Base-by-base conservation (phyloP, 768 basidiomycete genomes). In the Amanita subjunquillea region DNA sequence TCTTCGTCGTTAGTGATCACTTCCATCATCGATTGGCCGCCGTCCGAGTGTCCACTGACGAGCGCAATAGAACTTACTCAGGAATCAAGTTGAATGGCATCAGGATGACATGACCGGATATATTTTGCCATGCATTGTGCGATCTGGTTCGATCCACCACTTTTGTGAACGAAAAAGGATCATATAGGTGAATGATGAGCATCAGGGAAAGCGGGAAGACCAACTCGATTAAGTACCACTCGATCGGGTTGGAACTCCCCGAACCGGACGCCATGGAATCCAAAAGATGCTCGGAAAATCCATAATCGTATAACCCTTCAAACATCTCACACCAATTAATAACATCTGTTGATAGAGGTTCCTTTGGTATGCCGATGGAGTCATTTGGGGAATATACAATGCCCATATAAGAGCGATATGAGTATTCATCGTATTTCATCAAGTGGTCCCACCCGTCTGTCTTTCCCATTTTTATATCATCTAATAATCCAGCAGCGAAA, bases 281-380 rank as follows among this genome's bases (percentile, higher is more conserved):
- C 27, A 71, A 54, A 29, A 72, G 59, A 0, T 55, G 39, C 54
- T 73, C 71, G 0, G 67, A 55, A 37, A 72, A 59, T 12, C 65
- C 62, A 6, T 59, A 59, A 51, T 73, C 66, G 53, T 66, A 73
- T 38, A 56, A 60, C 6, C 62, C 63, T 25, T 59, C 62, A 13
- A 71, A 64, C 12, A 64, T 69, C 39, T 67, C 66, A 50, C 60
- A 57, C 61, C 65, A 72, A 40, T 70, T 65, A 13, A 71, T 56
- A 6, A 65, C 57, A 8, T 56, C 29, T 10, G 56, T 48, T 1
- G 60, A 53, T 42, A 56, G 56, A 12, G 56, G 37, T n/a, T n/a
- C 29, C 27, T 15, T 15, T 32, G 51, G 52, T 48, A 50, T 34
- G 22, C 53, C 32, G 47, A 58, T 25, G 23, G 22, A 9, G 4